Conservation (phyloP, 2,329 filamentous ascomycete species). For the Pseudogymnoascus sp. region DNA sequence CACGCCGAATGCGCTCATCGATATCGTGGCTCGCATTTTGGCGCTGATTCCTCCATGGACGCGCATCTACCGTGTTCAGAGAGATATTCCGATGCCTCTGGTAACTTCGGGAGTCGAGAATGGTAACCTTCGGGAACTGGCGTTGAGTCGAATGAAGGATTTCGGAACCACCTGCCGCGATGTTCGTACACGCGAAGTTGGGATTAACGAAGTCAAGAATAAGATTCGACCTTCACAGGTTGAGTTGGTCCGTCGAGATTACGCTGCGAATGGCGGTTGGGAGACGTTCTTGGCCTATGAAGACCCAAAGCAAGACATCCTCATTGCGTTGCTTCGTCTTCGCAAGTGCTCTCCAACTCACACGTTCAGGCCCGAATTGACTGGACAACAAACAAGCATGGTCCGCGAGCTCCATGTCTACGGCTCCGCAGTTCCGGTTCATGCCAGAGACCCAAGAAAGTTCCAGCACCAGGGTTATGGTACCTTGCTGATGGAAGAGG, state of each 20-base stretch:
- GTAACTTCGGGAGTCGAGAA: constrained; percentile 99
- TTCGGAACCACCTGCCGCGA: constrained; percentile 96
- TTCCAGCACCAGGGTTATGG: constrained; percentile 98
- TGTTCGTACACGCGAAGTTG: constrained; percentile 90
- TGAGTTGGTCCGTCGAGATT: constrained; percentile 88
- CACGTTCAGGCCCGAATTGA: constrained; percentile 84
- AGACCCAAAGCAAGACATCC: constrained; percentile 95
- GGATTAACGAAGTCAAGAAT: constrained; percentile 98
- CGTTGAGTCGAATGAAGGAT: constrained; percentile 96
- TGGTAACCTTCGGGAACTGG: constrained; percentile 87
- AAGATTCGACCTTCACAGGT: constrained; percentile 96
- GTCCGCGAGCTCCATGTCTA: constrained; percentile 96
- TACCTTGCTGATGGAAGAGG: constrained; percentile 94
- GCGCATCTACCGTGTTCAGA: constrained; percentile 93
- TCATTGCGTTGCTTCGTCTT: constrained; percentile 81
- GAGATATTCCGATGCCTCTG: constrained; percentile 98
- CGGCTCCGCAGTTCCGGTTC: constrained; percentile 92
- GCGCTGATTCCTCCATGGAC: constrained; percentile 96
- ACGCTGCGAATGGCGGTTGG: constrained; percentile 92
- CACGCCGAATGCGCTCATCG: constrained; percentile 91
- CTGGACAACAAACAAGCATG: constrained; percentile 78
- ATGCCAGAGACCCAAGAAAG: constrained; percentile 88
- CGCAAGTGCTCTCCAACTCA: constrained; percentile 87
- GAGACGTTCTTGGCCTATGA: constrained; percentile 98
- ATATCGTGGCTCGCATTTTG: constrained; percentile 91